Base-by-base conservation (phyloP, 2,329 filamentous ascomycete species). In the Neofusicoccum umdonicola region DNA sequence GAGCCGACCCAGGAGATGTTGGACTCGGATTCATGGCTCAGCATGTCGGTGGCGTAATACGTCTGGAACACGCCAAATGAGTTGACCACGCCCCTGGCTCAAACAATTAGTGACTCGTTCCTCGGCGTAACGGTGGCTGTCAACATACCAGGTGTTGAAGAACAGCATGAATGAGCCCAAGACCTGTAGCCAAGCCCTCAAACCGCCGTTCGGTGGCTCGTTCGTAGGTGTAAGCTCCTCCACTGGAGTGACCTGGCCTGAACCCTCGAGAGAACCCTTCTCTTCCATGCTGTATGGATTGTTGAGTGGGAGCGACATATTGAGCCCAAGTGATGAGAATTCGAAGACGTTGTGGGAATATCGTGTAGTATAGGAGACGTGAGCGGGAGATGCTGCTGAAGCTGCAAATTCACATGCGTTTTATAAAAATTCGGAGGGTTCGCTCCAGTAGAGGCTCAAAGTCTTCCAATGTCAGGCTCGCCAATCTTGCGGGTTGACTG, bases 1-100 rank as follows among this genome's bases (percentile, higher is more conserved):
- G 76, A 78, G 13, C 82, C 82, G 57, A 84, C 81, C 82, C 81
- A 83, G 27, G 80, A 78, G 58, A 84, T 82, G 13, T 76, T 71
- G 2, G 79, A 81, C 51, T 56, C 51, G 1, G 81, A 74, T 4
- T 72, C 75, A 5, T 76, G 75, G 13, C 68, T 68, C 6, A 83
- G 74, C 8, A 82, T 71, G 4, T 72, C 73, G 11, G 72, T 74
- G 63, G 81, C 76, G 68, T 83, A 83, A 70, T 80, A 83, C 0
- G 81, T 77, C 66, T 83, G 80, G 67, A 80, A 83, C 7, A 76
- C 78, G 13, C 81, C 81, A 61, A 81, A 83, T 0, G 79, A 79
- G 65, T 82, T 82, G 22, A 81, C 73, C 22, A 81, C 73, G 42
- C 77, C 77, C 76, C 75, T 76, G 44, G 11, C 9, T 39, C 12